phyloP scores from a whole-genome alignment of 83 land plant species.

The Diphasiastrum complanatum region DNA sequence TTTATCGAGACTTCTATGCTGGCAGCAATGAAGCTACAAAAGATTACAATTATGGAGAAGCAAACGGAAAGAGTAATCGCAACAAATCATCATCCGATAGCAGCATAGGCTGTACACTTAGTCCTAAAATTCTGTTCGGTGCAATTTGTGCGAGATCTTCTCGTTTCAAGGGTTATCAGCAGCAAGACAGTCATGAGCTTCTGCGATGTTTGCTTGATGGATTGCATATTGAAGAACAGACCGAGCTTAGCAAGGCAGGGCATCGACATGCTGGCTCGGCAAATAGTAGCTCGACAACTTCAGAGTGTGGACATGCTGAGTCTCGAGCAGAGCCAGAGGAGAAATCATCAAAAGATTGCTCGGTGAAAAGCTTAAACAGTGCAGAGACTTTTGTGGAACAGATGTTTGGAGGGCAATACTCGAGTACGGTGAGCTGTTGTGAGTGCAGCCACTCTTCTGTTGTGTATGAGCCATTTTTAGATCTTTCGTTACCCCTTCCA shows the following conservation, averaged over 20 bases:
- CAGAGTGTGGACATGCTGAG: constrained; percentile 11
- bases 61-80: constrained; percentile 9
- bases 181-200: constrained; percentile 97
- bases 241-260: constrained; percentile 24
- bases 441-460: constrained; percentile 77
- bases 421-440: constrained; percentile 70
- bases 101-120: constrained; percentile 27
- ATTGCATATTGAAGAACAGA: constrained; percentile 54
- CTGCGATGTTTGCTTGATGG: constrained; percentile 75
- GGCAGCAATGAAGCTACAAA: neutral
- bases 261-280: neutral
- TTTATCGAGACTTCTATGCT: constrained; percentile 21
- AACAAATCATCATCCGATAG: constrained; percentile 12
- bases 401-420: constrained; percentile 73
- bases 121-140: constrained; percentile 55
- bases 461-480: constrained; percentile 76
- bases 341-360: neutral
- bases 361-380: neutral
- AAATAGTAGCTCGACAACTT: constrained; percentile 17
- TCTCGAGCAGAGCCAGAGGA: neutral
- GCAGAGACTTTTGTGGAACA: constrained; percentile 56
- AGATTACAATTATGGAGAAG: neutral
- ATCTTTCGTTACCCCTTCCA: constrained; percentile 83
- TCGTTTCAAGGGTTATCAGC: constrained; percentile 82
- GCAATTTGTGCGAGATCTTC: constrained; percentile 72